Conservation (phyloP, 495 filamentous ascomycete genomes). For the Daldinia vernicosa region DNA sequence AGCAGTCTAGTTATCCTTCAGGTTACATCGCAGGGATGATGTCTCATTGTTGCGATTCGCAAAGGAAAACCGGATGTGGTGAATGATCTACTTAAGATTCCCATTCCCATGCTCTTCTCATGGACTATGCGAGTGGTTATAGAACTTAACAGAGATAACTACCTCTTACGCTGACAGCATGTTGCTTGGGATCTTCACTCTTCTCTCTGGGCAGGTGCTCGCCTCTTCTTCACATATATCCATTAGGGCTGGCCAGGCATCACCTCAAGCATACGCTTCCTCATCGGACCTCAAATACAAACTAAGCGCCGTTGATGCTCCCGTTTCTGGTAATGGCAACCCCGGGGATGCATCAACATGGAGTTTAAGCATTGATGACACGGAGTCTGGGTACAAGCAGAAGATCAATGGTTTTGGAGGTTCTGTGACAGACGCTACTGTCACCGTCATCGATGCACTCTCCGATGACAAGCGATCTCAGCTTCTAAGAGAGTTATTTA, state of each 20-base stretch:
- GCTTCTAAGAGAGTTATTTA: conserved; percentile 60
- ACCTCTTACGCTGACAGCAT: conserved; percentile 16
- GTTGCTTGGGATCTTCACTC: conserved; percentile 29
- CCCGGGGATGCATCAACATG: conserved; percentile 56
- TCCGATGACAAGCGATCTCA: conserved; percentile 49
- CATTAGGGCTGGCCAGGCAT: conserved; percentile 23
- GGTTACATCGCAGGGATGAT: conserved; percentile 27
- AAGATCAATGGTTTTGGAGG: conserved; percentile 64
- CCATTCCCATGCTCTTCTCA: conserved; percentile 2
- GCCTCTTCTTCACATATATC: conserved; percentile 21
- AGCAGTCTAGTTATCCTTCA: not conserved
- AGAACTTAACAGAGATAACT: not conserved
- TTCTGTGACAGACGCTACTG: conserved; percentile 65
- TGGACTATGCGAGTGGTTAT: not conserved
- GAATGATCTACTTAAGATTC: conserved; percentile 22
- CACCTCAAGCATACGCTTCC: conserved; percentile 53
- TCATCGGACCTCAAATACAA: conserved; percentile 59
- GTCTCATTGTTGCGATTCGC: conserved; percentile 17
- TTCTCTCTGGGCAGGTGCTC: conserved; percentile 35
- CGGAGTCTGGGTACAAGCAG: conserved; percentile 55
- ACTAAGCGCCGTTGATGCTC: conserved; percentile 52
- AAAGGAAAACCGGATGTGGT: conserved; percentile 5
- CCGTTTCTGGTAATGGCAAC: conserved; percentile 54
- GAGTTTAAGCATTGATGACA: conserved; percentile 61
- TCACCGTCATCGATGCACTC: conserved; percentile 60